Conservation (phyloP, 169 alveolate genomes). For the Pseudocohnilembus persalinus region DNA sequence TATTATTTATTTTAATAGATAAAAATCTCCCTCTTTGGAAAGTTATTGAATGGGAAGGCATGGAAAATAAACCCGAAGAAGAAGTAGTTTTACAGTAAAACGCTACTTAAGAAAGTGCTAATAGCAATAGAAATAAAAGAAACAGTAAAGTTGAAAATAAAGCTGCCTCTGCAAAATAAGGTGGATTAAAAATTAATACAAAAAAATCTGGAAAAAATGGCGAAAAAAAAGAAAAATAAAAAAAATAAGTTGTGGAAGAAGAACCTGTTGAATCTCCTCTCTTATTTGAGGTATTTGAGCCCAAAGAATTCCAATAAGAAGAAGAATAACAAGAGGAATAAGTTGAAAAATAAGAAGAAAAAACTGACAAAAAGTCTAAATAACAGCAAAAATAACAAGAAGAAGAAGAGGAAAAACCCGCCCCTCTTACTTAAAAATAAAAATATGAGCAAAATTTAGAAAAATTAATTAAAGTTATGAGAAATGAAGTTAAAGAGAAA, state of each 20-base stretch:
- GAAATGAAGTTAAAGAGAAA: conserved; percentile 33
- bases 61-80: conserved; percentile 42
- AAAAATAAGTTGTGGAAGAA: neutral
- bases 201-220: conserved; percentile 16
- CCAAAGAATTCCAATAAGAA: conserved; percentile 19
- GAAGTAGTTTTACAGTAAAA: too few species aligned
- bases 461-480: conserved; percentile 2
- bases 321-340: neutral
- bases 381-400: neutral
- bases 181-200: conserved; percentile 13
- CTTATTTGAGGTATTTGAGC: conserved; percentile 7
- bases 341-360: neutral
- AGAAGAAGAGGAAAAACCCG: neutral
- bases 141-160: conserved; percentile 12
- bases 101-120: neutral
- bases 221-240: conserved; percentile 22
- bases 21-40: conserved; percentile 70
- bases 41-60: conserved; percentile 68
- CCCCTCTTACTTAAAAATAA: too few species aligned
- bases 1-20: neutral
- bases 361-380: too few species aligned
- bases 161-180: conserved; percentile 28
- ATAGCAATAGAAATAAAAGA: neutral
- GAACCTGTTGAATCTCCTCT: neutral
- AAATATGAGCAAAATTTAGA: neutral